Conservation (phyloP, 2,329 filamentous ascomycete species). For the Claviceps purpurea region DNA sequence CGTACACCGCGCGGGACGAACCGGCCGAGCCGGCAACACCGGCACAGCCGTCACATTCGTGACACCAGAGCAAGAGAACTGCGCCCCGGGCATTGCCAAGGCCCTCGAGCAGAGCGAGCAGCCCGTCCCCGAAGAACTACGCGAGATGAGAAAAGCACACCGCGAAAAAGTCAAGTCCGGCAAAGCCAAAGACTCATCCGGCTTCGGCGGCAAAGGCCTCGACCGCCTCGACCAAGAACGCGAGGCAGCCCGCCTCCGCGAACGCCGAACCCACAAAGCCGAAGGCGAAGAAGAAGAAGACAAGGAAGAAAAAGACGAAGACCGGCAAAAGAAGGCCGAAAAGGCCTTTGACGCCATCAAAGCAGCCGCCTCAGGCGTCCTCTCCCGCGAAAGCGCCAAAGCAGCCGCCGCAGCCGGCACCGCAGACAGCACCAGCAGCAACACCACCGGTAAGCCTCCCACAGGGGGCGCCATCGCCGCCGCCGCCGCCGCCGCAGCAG, state of each 20-base stretch:
- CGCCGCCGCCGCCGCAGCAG: constrained; percentile 33
- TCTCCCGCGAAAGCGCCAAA: constrained; percentile 37
- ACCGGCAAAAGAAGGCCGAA: constrained; percentile 58
- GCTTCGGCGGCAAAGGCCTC: constrained; percentile 89
- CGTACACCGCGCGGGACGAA: constrained; percentile 86
- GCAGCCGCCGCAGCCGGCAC: constrained; percentile 17
- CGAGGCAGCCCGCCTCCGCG: constrained; percentile 71
- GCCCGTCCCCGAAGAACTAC: constrained; percentile 56
- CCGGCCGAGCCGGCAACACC: constrained; percentile 85
- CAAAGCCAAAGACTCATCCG: constrained; percentile 77
- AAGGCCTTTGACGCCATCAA: constrained; percentile 53
- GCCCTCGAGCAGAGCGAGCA: constrained; percentile 88
- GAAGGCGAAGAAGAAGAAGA: constrained; percentile 74
- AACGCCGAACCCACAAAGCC: constrained; percentile 80
- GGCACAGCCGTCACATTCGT: constrained; percentile 93
- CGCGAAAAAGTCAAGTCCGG: constrained; percentile 84
- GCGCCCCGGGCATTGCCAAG: constrained; percentile 75
- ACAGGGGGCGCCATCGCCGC: constrained; percentile 15
- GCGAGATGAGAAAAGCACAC: constrained; percentile 58
- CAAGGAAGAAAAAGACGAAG: constrained; percentile 66
- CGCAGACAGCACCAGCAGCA: neutral
- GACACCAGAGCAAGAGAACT: constrained; percentile 82
- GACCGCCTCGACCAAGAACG: constrained; percentile 85
- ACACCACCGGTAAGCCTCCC: constrained; percentile 7
- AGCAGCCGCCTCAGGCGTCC: constrained; percentile 44